These are phyloP conservation scores for Colletotrichum endophyticum DNA, from an alignment of 2,329 filamentous ascomycete species.

Conservation along the genomic window DNA sequence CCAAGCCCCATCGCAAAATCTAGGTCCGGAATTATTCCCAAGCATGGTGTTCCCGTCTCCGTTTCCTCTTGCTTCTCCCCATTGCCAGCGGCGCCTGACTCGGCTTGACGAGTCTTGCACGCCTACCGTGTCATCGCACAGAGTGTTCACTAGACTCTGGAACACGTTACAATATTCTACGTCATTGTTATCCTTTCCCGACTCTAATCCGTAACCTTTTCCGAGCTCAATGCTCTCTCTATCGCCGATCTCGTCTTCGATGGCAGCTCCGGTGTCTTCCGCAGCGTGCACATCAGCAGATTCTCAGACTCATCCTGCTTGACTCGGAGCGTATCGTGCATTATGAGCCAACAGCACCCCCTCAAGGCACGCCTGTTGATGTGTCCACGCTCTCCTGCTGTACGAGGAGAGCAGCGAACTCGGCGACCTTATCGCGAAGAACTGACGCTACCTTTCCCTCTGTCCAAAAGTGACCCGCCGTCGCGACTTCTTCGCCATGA, in stretches of 20 bases:
- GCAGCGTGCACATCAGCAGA: background rate
- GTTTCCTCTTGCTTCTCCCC: background rate
- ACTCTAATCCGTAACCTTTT: background rate
- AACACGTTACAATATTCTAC: background rate
- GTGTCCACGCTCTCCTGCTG: background rate
- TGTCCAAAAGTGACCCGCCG: slow-evolving; percentile 68
- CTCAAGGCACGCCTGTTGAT: background rate
- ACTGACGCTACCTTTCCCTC: slow-evolving; percentile 53
- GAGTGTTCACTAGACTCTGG: background rate
- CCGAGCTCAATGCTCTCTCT: background rate
- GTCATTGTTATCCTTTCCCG: background rate
- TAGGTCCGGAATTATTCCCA: background rate
- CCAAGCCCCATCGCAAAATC: background rate
- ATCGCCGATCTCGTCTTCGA: background rate
- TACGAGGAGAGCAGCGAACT: slow-evolving; percentile 28
- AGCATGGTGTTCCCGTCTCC: background rate
- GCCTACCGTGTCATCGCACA: background rate
- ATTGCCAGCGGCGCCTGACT: background rate
- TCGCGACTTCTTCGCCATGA: slow-evolving; percentile 49
- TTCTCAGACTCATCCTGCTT: background rate
- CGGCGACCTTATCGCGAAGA: slow-evolving; percentile 33
- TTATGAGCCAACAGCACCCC: background rate
- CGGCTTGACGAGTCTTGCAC: background rate
- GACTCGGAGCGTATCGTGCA: background rate
- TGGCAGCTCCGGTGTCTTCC: background rate